These are phyloP conservation scores for Xylariaceae sp. DNA, from an alignment of 2,329 filamentous ascomycete species.

Conservation along the genomic window DNA sequence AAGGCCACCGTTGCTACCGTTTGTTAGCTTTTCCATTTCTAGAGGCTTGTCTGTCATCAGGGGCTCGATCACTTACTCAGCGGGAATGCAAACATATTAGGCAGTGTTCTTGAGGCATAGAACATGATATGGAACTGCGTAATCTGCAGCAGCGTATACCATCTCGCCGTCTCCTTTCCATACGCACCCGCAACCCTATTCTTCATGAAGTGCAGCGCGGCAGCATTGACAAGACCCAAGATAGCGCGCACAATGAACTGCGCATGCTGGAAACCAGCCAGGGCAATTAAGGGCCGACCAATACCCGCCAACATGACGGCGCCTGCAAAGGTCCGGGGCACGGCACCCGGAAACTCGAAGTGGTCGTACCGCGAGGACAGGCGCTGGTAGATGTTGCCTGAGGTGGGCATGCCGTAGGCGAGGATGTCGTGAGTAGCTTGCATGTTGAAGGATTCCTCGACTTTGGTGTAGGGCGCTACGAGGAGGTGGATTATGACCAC, in stretches of 20 bases:
- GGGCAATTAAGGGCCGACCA: slow-evolving; percentile 58
- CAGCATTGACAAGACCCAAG: slow-evolving; percentile 71
- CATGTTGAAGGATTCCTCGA: slow-evolving; percentile 97
- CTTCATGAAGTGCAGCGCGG: slow-evolving; percentile 61
- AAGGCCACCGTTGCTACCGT: slow-evolving; percentile 59
- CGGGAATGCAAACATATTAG: slow-evolving; percentile 94
- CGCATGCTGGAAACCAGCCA: slow-evolving; percentile 51
- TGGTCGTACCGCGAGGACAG: slow-evolving; percentile 74
- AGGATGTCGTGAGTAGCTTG: slow-evolving; percentile 90
- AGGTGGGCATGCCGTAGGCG: slow-evolving; percentile 66
- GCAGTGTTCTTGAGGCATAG: slow-evolving; percentile 85
- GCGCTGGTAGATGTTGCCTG: slow-evolving; percentile 43
- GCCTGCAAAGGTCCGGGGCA: slow-evolving; percentile 86
- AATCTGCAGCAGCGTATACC: slow-evolving; percentile 73
- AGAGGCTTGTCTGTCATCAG: slow-evolving; percentile 4
- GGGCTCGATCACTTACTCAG: slow-evolving; percentile 57
- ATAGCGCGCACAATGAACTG: slow-evolving; percentile 66
- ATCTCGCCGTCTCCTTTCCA: slow-evolving; percentile 63
- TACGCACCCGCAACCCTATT: slow-evolving; percentile 59
- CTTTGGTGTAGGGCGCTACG: slow-evolving; percentile 85
- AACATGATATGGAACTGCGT: slow-evolving; percentile 91
- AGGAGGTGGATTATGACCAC: slow-evolving; percentile 64
- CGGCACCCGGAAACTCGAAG: slow-evolving; percentile 81
- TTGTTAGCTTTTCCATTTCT: slow-evolving; percentile 2
- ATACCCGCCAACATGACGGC: slow-evolving; percentile 68